These are phyloP conservation scores for Dovyalis caffra DNA, from an alignment of 345 rosid genomes.

Conservation along the genomic window DNA sequence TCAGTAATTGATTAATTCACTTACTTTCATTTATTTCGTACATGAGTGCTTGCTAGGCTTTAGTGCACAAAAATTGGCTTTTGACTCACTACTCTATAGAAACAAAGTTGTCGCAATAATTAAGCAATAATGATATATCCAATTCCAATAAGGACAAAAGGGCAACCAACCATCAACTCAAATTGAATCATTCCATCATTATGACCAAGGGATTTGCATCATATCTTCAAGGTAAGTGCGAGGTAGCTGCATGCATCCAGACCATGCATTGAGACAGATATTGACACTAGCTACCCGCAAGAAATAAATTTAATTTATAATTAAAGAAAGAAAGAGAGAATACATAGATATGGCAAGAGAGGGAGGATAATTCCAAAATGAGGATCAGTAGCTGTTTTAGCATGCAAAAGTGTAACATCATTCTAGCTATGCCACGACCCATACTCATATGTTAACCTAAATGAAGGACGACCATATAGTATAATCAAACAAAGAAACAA, in stretches of 20 bases:
- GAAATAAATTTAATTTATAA: not conserved
- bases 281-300: conserved; percentile 17
- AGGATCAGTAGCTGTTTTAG: conserved; percentile 17
- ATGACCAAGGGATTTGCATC: conserved; percentile 23
- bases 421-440: not conserved
- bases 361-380: conserved; percentile 26
- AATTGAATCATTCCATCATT: conserved; percentile 39
- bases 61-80: not conserved
- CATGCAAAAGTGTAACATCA: conserved; percentile 29
- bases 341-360: not conserved
- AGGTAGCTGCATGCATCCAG: not conserved
- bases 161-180: not conserved
- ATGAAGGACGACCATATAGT: conserved; percentile 2
- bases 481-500: not conserved
- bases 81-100: not conserved
- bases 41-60: not conserved
- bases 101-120: conserved; percentile 18
- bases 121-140: conserved; percentile 26
- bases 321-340: not conserved
- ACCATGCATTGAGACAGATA: conserved; percentile 6
- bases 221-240: conserved; percentile 6
- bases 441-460: not conserved
- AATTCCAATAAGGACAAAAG: conserved; percentile 8
- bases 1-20: not conserved
- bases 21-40: not conserved